Evolutionary conservation across 164 flowering plant species (phyloP), one percentile per base, ranked within the genome.

Genomic region (Vitis rupestris): DNA sequence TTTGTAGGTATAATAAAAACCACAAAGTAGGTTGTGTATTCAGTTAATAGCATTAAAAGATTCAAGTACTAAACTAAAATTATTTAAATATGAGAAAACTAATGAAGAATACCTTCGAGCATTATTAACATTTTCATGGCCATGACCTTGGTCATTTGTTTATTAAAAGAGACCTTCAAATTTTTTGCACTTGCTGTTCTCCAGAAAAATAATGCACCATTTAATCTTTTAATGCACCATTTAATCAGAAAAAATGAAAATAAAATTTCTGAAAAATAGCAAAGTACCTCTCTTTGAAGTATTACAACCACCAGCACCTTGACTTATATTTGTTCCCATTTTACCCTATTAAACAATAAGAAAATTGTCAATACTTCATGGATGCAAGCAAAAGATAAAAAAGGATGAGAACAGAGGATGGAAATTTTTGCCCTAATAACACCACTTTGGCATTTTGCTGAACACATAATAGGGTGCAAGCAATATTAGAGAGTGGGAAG

Each of bases 261-360:
- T 14, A 10, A 52, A 58, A 51, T 4, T 47, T 16, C 14, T 31
- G 3, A 54, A 49, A 9, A 50, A 63, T 12, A 53, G 54, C 2
- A 37, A 14, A 53, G 50, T 67, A 86, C 89, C 78, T 71, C 58
- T 78, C 61, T 62, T 62, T 66, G 56, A 49, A 52, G 66, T 53
- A 16, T 69, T 65, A 9, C 14, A 27, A 53, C 51, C 65, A 37
- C 53, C 67, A 37, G 27, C 63, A 68, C 69, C 81, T 74, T 72
- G 69, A 60, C 60, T 65, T 14, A 13, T 13, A 55, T 53, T 67
- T 17, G 14, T 53, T 44, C 61, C 76, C 63, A 30, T 67, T 61
- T 70, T 76, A 53, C 74, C 87, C 90, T 84, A 69, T 64, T 66
- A 23, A 14, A 59, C 17, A 47, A 61, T 15, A 16, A 55, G 29